These are phyloP conservation scores for Neurospora africana DNA, from an alignment of 495 filamentous ascomycete species.

Conservation along the genomic window DNA sequence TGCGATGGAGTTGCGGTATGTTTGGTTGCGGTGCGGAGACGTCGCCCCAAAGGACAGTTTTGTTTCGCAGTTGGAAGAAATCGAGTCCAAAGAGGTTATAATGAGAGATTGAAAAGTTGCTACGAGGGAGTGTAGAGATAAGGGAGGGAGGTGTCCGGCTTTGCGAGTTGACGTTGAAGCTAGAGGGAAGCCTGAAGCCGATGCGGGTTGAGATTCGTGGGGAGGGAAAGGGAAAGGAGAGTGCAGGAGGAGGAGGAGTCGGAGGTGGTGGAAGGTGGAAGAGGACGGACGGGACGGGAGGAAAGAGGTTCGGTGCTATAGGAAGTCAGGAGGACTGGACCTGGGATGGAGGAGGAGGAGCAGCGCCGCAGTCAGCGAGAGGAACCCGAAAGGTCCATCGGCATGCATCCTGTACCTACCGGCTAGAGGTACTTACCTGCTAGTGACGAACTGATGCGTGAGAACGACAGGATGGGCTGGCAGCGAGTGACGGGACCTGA, in stretches of 20 bases:
- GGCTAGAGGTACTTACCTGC: neutral
- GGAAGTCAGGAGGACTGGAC: neutral
- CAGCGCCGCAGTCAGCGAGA: neutral
- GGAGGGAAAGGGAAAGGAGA: slow-evolving; percentile 13
- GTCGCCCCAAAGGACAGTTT: slow-evolving; percentile 19
- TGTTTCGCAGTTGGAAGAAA: slow-evolving; percentile 4
- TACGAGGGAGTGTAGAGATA: slow-evolving; percentile 24
- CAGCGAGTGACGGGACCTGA: no score
- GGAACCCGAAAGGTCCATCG: neutral
- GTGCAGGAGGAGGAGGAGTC: slow-evolving; percentile 18
- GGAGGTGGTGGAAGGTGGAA: slow-evolving; percentile 1
- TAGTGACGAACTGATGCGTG: neutral
- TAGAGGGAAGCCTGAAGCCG: slow-evolving; percentile 10
- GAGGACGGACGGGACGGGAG: neutral
- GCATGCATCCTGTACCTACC: neutral
- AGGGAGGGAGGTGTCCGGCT: slow-evolving; percentile 7
- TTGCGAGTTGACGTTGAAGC: slow-evolving; percentile 3
- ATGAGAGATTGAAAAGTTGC: slow-evolving; percentile 24
- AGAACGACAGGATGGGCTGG: neutral
- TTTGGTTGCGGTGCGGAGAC: slow-evolving; percentile 14
- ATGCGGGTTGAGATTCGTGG: neutral
- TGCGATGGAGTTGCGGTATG: neutral
- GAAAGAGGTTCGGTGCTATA: neutral
- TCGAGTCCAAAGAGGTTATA: slow-evolving; percentile 21
- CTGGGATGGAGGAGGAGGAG: neutral